These are phyloP conservation scores for Takakia lepidozioides DNA, from an alignment of 225 moss, liverwort and hornwort genomes.

Conservation along the genomic window DNA sequence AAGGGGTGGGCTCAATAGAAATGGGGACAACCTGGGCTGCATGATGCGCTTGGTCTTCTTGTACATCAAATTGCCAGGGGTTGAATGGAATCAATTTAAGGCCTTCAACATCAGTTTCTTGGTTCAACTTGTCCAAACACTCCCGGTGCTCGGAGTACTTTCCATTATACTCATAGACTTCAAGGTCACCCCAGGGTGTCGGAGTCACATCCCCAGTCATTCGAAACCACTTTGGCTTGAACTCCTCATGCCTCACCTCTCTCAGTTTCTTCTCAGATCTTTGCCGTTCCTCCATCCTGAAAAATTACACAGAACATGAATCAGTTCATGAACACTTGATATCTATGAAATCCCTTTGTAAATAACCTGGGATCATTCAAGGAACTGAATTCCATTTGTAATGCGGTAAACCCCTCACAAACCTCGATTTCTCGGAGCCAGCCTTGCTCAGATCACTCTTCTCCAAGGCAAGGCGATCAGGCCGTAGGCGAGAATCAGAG, in stretches of 20 bases:
- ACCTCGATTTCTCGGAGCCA: slow-evolving; percentile 67
- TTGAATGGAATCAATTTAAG: slow-evolving; percentile 33
- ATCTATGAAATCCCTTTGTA: too few species aligned
- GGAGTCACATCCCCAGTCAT: slow-evolving; percentile 29
- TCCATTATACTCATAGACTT: slow-evolving; percentile 62
- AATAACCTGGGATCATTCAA: too few species aligned
- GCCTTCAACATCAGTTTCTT: slow-evolving; percentile 16
- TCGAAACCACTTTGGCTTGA: slow-evolving; percentile 63
- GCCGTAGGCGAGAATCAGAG: slow-evolving; percentile 72
- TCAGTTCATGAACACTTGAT: too few species aligned
- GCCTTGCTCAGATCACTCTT: slow-evolving; percentile 56
- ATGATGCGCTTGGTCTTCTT: slow-evolving; percentile 16
- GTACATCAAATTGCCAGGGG: slow-evolving; percentile 50
- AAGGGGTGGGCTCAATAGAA: slow-evolving; percentile 3
- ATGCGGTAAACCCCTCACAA: too few species aligned
- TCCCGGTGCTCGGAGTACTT: slow-evolving; percentile 36
- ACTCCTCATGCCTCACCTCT: slow-evolving; percentile 33
- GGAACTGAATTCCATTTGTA: background rate
- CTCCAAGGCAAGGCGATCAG: slow-evolving; percentile 58
- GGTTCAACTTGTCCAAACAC: slow-evolving; percentile 11
- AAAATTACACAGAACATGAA: too few species aligned
- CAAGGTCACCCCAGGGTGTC: slow-evolving; percentile 76
- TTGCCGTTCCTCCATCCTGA: slow-evolving; percentile 73
- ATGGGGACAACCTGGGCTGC: slow-evolving; percentile 20
- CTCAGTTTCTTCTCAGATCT: slow-evolving; percentile 57